Conservation (phyloP, 768 basidiomycete genomes). For the Agrocybe chaxingu region DNA sequence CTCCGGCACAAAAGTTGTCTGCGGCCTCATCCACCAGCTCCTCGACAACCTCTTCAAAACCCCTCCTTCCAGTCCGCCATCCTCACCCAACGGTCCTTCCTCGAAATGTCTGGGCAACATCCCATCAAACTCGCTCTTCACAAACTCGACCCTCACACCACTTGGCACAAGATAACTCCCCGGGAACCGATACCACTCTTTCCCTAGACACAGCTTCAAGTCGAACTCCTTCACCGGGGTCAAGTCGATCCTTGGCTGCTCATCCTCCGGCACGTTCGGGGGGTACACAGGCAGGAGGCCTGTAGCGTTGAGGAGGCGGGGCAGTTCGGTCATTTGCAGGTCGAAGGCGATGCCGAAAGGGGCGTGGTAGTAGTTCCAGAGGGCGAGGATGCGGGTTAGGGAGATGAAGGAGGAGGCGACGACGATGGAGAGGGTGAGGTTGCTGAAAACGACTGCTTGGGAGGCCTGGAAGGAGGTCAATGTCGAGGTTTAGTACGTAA, state of each 20-base stretch:
- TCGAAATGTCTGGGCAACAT: constrained; percentile 83
- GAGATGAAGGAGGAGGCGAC: constrained; percentile 68
- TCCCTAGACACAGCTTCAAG: constrained; percentile 80
- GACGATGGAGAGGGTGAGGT: constrained; percentile 69
- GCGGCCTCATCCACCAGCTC: constrained; percentile 53
- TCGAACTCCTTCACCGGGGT: constrained; percentile 65
- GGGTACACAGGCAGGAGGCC: constrained; percentile 54
- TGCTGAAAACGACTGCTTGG: constrained; percentile 69
- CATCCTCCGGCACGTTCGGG: constrained; percentile 34
- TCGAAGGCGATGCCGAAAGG: constrained; percentile 69
- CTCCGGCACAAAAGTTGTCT: constrained; percentile 56
- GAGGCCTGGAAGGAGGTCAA: constrained; percentile 56
- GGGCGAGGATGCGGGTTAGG: constrained; percentile 73
- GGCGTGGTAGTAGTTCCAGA: constrained; percentile 88
- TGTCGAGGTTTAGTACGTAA: neutral
- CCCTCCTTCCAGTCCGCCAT: constrained; percentile 22
- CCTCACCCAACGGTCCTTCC: constrained; percentile 7
- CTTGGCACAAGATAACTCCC: constrained; percentile 86
- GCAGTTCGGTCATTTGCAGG: constrained; percentile 78
- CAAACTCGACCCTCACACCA: constrained; percentile 77
- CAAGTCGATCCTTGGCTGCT: constrained; percentile 57
- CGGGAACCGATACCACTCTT: constrained; percentile 97
- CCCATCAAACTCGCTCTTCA: constrained; percentile 91
- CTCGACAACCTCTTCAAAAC: constrained; percentile 22
- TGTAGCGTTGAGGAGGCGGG: constrained; percentile 72